Percentiles rank a stretch among this genome's conserved stretches.
Conservation (phyloP, 2,329 filamentous ascomycete species). For the Aspergillus uvarum region DNA sequence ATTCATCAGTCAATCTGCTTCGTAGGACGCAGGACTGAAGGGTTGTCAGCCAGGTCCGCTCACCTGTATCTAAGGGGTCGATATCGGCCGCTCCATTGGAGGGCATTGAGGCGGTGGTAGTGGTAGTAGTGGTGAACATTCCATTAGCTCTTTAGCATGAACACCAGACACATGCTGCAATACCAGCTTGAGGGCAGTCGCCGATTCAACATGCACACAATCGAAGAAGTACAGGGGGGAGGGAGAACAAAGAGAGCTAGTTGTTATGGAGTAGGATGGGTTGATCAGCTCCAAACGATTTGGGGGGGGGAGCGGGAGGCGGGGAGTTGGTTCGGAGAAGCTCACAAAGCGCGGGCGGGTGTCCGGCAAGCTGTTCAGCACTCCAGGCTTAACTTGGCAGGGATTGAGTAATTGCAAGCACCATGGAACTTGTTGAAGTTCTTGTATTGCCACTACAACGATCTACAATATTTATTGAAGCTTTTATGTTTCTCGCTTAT, state of each 20-base stretch:
- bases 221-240: background rate
- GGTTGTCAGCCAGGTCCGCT: conserved; percentile 15
- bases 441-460: no score
- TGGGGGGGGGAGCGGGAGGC: background rate
- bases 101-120: conserved; percentile 35
- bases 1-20: conserved; percentile 5
- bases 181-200: conserved; percentile 8
- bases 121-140: conserved; percentile 35
- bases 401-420: background rate
- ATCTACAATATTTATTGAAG: background rate
- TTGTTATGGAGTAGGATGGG: background rate
- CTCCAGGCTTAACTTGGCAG: background rate
- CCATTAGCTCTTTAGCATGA: conserved; percentile 31
- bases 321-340: background rate
- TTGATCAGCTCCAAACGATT: background rate
- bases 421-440: no score
- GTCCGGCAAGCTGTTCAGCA: background rate
- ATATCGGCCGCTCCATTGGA: conserved; percentile 37
- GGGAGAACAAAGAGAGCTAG: background rate
- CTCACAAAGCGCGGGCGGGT: background rate
- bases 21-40: background rate
- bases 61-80: conserved; percentile 49
- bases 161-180: conserved; percentile 25
- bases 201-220: conserved; percentile 4
- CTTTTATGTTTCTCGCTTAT: background rate